Evolutionary conservation across 2,329 filamentous ascomycete genomes (phyloP).

Genomic region (Ophiostoma montium): DNA sequence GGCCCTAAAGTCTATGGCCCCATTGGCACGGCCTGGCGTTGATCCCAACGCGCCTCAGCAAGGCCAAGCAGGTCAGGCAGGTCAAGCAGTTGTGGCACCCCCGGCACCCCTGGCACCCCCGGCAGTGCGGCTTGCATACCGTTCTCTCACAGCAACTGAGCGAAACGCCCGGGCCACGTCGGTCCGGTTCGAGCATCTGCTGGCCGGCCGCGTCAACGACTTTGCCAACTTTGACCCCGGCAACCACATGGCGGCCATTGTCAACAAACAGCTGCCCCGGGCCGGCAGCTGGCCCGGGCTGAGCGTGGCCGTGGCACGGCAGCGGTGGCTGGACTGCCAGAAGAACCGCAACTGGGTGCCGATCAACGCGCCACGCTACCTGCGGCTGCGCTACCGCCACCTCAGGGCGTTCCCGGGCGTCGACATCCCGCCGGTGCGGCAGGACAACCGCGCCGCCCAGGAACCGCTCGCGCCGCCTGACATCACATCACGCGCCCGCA

Average conservation of each 20-base stretch:
- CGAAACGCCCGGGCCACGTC: neutral
- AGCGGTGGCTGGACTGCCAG: neutral
- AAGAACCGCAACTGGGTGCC: neutral
- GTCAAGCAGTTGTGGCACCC: too few relatives aligned
- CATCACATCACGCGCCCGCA: too few relatives aligned
- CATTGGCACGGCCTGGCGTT: too few relatives aligned
- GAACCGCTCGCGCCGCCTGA: too few relatives aligned
- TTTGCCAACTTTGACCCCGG: neutral
- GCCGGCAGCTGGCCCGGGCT: neutral
- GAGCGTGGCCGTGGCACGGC: neutral
- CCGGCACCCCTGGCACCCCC: too few relatives aligned
- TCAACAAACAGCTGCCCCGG: neutral
- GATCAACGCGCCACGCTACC: neutral
- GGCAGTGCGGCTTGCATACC: too few relatives aligned
- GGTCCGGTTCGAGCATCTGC: neutral
- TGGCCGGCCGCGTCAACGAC: neutral
- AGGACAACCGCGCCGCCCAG: too few relatives aligned
- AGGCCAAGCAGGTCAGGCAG: too few relatives aligned
- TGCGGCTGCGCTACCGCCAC: neutral
- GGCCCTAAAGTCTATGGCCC: too few relatives aligned
- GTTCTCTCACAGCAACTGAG: neutral
- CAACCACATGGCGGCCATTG: neutral
- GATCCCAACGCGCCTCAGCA: too few relatives aligned
- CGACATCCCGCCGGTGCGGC: too few relatives aligned
- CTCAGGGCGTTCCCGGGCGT: neutral